phyloP scores from a whole-genome alignment of 192 early-diverging fungal species.

The Chytriomyces sp. region DNA sequence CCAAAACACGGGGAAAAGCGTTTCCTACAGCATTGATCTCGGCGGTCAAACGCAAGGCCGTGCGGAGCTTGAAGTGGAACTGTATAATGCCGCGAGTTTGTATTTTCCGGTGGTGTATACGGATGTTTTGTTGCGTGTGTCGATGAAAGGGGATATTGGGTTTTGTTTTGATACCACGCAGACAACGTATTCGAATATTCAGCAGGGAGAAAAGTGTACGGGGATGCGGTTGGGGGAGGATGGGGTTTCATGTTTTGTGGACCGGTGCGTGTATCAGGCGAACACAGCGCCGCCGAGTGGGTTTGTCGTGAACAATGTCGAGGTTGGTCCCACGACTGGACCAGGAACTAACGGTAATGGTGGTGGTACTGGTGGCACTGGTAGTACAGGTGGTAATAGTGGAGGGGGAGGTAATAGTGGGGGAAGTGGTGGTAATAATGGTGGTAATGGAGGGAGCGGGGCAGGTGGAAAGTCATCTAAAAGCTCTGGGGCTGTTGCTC shows the following conservation, averaged over 20 bases:
- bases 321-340: too few relatives aligned
- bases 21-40: conserved; percentile 13
- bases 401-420: too few relatives aligned
- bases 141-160: not conserved
- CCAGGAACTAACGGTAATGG: too few relatives aligned
- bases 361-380: too few relatives aligned
- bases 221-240: not conserved
- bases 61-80: conserved; percentile 22
- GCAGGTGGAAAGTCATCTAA: too few relatives aligned
- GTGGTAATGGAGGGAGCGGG: too few relatives aligned
- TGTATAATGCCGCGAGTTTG: conserved; percentile 1
- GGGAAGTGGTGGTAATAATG: too few relatives aligned
- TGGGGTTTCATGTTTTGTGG: conserved; percentile 8
- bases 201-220: conserved; percentile 9
- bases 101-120: not conserved
- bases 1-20: not conserved
- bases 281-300: not conserved
- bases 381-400: too few relatives aligned
- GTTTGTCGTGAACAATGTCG: not conserved
- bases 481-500: too few relatives aligned
- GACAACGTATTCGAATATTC: not conserved
- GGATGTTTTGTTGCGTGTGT: conserved; percentile 1
- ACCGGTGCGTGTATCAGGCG: conserved; percentile 1
- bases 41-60: conserved; percentile 16
- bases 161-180: not conserved